These are phyloP conservation scores for Rhodamnia argentea DNA, from an alignment of 345 rosid genomes.

Conservation along the genomic window DNA sequence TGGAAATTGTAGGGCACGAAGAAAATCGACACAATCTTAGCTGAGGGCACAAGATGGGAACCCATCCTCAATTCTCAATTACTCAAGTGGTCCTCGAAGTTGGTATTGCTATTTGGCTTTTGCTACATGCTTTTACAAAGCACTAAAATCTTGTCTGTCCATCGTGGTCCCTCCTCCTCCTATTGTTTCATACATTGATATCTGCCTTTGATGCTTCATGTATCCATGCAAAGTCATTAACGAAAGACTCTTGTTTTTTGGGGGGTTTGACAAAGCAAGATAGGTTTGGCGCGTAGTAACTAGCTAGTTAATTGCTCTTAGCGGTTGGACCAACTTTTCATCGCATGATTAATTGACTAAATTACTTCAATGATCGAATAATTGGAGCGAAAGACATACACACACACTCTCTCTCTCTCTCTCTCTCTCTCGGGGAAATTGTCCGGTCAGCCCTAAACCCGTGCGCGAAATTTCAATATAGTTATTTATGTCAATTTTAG, in stretches of 20 bases:
- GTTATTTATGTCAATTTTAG: neutral
- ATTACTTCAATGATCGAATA: neutral
- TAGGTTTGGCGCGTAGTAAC: neutral
- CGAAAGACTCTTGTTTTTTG: neutral
- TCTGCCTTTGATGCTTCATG: neutral
- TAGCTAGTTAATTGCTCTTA: neutral
- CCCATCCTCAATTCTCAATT: neutral
- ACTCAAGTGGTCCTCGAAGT: neutral
- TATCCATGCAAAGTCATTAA: neutral
- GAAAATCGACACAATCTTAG: neutral
- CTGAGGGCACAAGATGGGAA: neutral
- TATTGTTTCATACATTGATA: neutral
- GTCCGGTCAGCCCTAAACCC: fast-evolving
- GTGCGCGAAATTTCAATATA: neutral
- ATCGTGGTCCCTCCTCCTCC: neutral
- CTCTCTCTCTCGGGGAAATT: neutral
- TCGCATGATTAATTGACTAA: neutral
- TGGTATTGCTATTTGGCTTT: neutral
- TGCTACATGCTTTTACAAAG: neutral
- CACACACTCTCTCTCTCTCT: neutral
- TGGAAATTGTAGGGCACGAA: neutral
- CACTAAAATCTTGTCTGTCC: neutral
- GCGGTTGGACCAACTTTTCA: neutral
- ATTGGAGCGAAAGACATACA: neutral
- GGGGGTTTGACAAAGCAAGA: neutral